Evolutionary conservation across 2,329 filamentous ascomycete genomes (phyloP).

Genomic region (Ascomycota sp.): DNA sequence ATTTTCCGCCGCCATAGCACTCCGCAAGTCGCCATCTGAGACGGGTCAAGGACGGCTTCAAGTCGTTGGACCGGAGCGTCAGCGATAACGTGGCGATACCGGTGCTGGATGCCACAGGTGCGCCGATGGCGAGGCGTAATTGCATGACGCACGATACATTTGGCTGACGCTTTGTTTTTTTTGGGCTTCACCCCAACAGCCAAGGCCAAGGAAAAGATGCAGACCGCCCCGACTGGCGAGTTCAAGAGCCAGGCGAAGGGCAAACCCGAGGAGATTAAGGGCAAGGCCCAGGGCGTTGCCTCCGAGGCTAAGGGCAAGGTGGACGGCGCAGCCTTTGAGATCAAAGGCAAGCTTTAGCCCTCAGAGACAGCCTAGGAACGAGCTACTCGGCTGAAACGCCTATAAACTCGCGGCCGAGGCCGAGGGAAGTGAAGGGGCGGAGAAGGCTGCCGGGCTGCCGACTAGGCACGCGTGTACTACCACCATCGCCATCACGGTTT

Average conservation of each 20-base stretch:
- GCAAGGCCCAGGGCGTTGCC: constrained; percentile 13
- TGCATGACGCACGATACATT: no score
- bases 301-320: constrained; percentile 20
- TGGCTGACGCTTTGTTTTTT: no score
- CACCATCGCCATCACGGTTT: no score
- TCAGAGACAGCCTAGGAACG: no score
- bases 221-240: constrained; percentile 6
- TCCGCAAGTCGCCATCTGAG: constrained; percentile 29
- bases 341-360: constrained; percentile 5
- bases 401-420: no score
- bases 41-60: constrained; percentile 35
- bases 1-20: not conserved
- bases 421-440: no score
- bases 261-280: constrained; percentile 11
- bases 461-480: no score
- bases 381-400: no score
- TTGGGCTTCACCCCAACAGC: not conserved
- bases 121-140: constrained; percentile 4
- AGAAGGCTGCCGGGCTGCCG: no score
- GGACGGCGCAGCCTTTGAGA: constrained; percentile 20
- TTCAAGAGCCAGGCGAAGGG: constrained; percentile 15
- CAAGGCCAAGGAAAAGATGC: constrained; percentile 11
- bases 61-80: constrained; percentile 37
- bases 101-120: constrained; percentile 38
- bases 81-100: constrained; percentile 41